Percentiles rank a stretch among this genome's conserved stretches.
These are phyloP conservation scores for Malassezia furfur DNA, from an alignment of 1,284 basidiomycete species.

Conservation along the genomic window DNA sequence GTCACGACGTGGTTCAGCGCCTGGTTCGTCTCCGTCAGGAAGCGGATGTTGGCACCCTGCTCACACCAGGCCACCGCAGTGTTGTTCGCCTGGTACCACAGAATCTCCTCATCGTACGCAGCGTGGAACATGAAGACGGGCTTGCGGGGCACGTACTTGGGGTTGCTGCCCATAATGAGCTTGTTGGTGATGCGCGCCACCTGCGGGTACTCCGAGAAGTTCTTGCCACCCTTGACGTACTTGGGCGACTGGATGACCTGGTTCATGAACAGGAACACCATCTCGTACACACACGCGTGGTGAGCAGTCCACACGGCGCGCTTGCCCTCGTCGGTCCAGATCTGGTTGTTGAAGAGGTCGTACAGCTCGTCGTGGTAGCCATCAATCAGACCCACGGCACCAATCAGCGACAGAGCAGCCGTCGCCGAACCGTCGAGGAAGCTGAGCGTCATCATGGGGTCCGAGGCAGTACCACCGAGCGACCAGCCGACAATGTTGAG, in stretches of 20 bases:
- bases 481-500: slow-evolving; percentile 35
- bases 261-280: slow-evolving; percentile 21
- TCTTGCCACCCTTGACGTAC: slow-evolving; percentile 22
- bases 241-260: slow-evolving; percentile 13
- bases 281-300: slow-evolving; percentile 24
- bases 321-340: slow-evolving; percentile 27
- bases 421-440: slow-evolving; percentile 18
- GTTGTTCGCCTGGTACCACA: slow-evolving; percentile 27
- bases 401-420: slow-evolving; percentile 31
- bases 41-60: slow-evolving; percentile 38
- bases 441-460: slow-evolving; percentile 13
- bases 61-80: slow-evolving; percentile 34
- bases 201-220: slow-evolving; percentile 22
- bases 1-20: slow-evolving; percentile 17
- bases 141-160: slow-evolving; percentile 20
- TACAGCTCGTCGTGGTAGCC: slow-evolving; percentile 29
- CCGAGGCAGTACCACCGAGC: slow-evolving; percentile 35
- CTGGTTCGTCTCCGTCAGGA: slow-evolving; percentile 20
- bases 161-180: slow-evolving; percentile 14
- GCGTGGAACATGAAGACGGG: slow-evolving; percentile 37
- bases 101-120: slow-evolving; percentile 30
- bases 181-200: slow-evolving; percentile 12
- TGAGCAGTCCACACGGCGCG: slow-evolving; percentile 15
- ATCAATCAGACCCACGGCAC: slow-evolving; percentile 27
- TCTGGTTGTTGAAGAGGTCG: slow-evolving; percentile 18